Conservation (phyloP, 1,284 basidiomycete genomes). For the Cutaneotrichosporon cyanovorans region DNA sequence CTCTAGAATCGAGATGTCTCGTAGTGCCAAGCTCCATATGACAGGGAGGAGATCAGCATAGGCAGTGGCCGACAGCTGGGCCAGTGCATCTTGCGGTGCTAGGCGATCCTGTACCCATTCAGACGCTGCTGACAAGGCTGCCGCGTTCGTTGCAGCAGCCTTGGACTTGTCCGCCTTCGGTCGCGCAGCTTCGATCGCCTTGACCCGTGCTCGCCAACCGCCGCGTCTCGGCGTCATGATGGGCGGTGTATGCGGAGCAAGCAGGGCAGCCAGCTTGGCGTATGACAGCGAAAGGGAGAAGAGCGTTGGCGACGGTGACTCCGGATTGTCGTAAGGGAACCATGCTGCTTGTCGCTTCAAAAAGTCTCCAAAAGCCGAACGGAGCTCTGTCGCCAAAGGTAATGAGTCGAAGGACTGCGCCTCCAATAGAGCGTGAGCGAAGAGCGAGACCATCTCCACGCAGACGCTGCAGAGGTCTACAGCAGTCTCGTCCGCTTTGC, state of each 20-base stretch:
- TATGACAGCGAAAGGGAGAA: constrained; percentile 54
- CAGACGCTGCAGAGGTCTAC: constrained; percentile 58
- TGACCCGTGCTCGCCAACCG: constrained; percentile 25
- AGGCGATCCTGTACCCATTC: constrained; percentile 64
- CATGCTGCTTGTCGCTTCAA: constrained; percentile 58
- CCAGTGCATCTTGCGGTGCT: constrained; percentile 44
- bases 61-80: constrained; percentile 53
- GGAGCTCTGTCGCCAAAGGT: constrained; percentile 15
- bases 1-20: constrained; percentile 9
- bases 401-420: background rate
- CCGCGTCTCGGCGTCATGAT: constrained; percentile 13
- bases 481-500: constrained; percentile 45
- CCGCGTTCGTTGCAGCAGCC: constrained; percentile 11
- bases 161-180: constrained; percentile 4
- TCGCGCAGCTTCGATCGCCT: constrained; percentile 24
- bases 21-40: constrained; percentile 70
- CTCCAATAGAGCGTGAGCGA: constrained; percentile 57
- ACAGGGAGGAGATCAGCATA: constrained; percentile 70
- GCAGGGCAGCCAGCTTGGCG: constrained; percentile 40
- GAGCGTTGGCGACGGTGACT: constrained; percentile 5
- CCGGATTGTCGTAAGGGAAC: constrained; percentile 59
- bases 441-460: constrained; percentile 55
- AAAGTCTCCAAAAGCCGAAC: constrained; percentile 27
- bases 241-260: constrained; percentile 22
- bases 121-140: constrained; percentile 37